Evolutionary conservation across 805 yeast species (phyloP), one percentile per base, ranked within the genome.

Genomic region (Candida namnaoensis): DNA sequence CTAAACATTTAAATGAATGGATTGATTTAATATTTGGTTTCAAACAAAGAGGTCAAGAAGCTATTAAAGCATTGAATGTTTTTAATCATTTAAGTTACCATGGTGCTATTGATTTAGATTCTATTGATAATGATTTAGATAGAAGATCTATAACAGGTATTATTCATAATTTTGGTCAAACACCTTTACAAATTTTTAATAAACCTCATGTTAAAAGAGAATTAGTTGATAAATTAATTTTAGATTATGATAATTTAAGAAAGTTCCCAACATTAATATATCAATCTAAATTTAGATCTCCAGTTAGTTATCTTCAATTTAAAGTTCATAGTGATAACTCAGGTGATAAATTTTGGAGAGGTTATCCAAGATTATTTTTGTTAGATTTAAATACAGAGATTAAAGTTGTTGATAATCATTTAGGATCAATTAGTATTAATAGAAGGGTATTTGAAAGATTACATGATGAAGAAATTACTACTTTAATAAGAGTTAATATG

Each of bases 81-180:
- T 88, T 86, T 61, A 93, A 87, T 60, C 85, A 81, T 56, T 66
- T 84, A 47, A 85, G 95, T 42, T 88, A 88, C 54, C 82, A 82
- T 41, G 96, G 96, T 2, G 86, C 90, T 0, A 80, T 85, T 15
- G 78, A 88, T 55, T 62, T 88, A 41, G 95, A 86, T 46, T 70
- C 69, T 23, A 81, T 88, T 43, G 69, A 75, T 45, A 90, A 87
- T 54, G 87, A 79, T 33, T 69, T 73, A 46, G 95, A 88, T 58
- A 71, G 80, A 47, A 68, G 78, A 34, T 91, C 95, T 1, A 71
- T 83, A 3, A 82, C 87, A 23, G 90, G 95, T 2, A 83, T 84
- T 50, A 88, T 88, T 40, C 93, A 88, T 56, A 88, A 88, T 59
- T 88, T 88, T 68, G 96, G 96, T 0, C 96, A 88, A 56, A 88